Base-by-base conservation (phyloP, 176 grass and related monocot species). In the Hsuehochloa calcarea region DNA sequence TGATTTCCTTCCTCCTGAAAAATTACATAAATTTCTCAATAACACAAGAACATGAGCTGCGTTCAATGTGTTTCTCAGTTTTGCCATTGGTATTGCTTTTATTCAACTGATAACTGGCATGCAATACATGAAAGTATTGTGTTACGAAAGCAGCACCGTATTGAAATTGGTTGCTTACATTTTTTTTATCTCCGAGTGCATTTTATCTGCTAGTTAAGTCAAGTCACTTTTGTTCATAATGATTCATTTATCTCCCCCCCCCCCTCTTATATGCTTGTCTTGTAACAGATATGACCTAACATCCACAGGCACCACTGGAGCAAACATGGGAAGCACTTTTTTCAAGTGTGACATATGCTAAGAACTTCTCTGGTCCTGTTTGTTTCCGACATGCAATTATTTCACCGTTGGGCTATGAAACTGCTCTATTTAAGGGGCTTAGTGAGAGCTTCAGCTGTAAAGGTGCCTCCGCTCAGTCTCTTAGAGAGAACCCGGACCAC, bases 391-490 rank as follows among this genome's bases (percentile, higher is more conserved):
- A 89, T 86, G 90, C 81, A 52, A 74, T 99, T 88, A 75, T 99
- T 85, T 95, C 96, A 78, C 96, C 96, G 23, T 83, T 99, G 83
- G 96, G 96, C 52, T 99, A 99, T 82, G 96, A 99, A 70, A 99
- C 93, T 72, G 93, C 90, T 83, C 51, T 99, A 25, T 99, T 99
- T 81, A 99, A 92, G 94, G 96, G 96, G 14, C 96, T 99, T 66
- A 90, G 78, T n/a, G 63, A 99, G 70, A 80, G 86, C 31, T 90
- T 99, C 73, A 80, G 60, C 74, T 96, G 93, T 70, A 74, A 88
- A 91, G 97, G 97, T 61, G 65, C 91, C 23, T 71, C 90, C 4
- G 78, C 84, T 3, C 15, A 81, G 26, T 83, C 87, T 61, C 93
- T 99, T 34, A 75, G 43, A 72, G 65, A 64, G 44, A 89, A 86